phyloP scores from a whole-genome alignment of 225 moss, liverwort and hornwort species.

The Pleurozium schreberi region DNA sequence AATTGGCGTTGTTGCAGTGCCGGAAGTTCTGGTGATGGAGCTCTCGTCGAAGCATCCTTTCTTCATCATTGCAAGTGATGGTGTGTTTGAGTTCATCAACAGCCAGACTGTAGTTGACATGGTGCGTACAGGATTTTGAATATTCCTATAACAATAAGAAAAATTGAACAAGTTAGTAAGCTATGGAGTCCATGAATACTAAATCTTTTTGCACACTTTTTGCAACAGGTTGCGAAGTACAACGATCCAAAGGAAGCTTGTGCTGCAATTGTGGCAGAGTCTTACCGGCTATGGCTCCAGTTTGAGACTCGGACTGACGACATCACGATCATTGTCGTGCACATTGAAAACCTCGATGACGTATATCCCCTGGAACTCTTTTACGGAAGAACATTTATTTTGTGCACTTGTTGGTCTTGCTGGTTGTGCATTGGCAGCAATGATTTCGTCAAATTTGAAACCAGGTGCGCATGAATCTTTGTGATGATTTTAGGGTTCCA shows the following conservation, averaged over 20 bases:
- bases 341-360: constrained; percentile 64
- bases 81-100: constrained; percentile 88
- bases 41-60: constrained; percentile 62
- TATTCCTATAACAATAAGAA: not conserved
- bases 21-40: constrained; percentile 83
- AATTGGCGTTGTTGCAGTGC: constrained; percentile 90
- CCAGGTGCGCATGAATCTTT: not conserved
- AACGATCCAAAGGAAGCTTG: constrained; percentile 91
- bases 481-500: not conserved
- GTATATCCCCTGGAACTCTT: not conserved
- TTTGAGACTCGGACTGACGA: constrained; percentile 97
- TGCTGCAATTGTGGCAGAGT: constrained; percentile 85
- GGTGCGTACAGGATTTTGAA: constrained; percentile 8
- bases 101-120: constrained; percentile 94
- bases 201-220: not conserved
- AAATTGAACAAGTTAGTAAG: not conserved
- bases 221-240: constrained; percentile 45
- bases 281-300: constrained; percentile 90
- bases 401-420: not conserved
- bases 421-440: not conserved
- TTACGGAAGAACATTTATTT: not conserved
- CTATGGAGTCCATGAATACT: not conserved
- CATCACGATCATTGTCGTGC: constrained; percentile 87
- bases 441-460: not conserved
- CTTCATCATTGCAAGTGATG: constrained; percentile 91